Evolutionary conservation across 2,329 filamentous ascomycete genomes (phyloP).

Genomic region (Diaporthe longicolla): DNA sequence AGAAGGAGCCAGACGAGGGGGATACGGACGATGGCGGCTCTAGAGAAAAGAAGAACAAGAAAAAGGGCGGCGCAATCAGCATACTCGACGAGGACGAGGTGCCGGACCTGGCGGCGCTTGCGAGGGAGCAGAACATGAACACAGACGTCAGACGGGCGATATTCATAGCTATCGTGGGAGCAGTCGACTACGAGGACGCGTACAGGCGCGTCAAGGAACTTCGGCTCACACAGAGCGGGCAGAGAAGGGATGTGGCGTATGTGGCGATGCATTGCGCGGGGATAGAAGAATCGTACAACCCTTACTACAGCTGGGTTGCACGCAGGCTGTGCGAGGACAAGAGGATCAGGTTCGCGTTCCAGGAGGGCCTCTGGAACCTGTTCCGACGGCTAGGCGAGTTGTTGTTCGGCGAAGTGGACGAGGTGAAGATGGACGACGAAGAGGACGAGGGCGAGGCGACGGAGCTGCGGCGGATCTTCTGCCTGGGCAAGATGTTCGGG

Average conservation of each 20-base stretch:
- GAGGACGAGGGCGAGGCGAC: constrained; percentile 68
- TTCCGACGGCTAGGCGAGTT: constrained; percentile 90
- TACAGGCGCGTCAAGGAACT: constrained; percentile 85
- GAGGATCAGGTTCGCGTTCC: constrained; percentile 85
- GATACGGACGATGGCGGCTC: constrained; percentile 42
- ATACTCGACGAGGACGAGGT: constrained; percentile 61
- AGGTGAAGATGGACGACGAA: constrained; percentile 63
- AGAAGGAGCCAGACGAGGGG: constrained; percentile 38
- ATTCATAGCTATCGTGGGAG: constrained; percentile 91
- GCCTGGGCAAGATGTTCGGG: constrained; percentile 69
- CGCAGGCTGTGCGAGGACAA: constrained; percentile 82
- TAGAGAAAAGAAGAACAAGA: constrained; percentile 55
- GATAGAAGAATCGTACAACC: constrained; percentile 88
- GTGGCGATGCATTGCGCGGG: constrained; percentile 91
- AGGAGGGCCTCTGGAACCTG: constrained; percentile 87
- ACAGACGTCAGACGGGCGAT: constrained; percentile 91
- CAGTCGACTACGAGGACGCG: constrained; percentile 86
- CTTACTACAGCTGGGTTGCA: constrained; percentile 91
- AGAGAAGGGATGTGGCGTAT: constrained; percentile 82
- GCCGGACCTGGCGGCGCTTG: constrained; percentile 82
- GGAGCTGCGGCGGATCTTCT: constrained; percentile 66
- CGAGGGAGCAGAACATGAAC: constrained; percentile 86
- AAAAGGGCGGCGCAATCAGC: constrained; percentile 52
- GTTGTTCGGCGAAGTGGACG: constrained; percentile 73
- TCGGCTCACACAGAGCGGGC: constrained; percentile 86